Evolutionary conservation across 768 basidiomycete species (phyloP).

Genomic region (Phlegmacium glaucopus): DNA sequence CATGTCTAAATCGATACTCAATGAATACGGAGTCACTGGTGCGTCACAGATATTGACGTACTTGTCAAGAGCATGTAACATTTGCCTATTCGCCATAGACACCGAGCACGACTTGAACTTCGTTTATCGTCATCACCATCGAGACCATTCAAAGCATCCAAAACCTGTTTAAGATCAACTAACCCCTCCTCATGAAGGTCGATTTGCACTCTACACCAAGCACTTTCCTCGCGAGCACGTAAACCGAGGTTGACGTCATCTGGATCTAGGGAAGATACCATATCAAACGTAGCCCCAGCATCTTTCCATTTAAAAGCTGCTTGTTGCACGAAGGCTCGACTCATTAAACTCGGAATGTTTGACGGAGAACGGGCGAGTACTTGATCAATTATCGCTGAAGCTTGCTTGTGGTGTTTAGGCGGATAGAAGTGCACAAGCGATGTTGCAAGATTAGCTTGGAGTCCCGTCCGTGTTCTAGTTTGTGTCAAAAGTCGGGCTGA

Average conservation of each 20-base stretch:
- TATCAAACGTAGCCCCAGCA: constrained; percentile 59
- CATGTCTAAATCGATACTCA: constrained; percentile 33
- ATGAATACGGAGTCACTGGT: neutral
- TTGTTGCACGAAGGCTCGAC: constrained; percentile 71
- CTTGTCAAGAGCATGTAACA: constrained; percentile 72
- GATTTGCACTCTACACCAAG: constrained; percentile 75
- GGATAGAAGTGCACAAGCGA: constrained; percentile 83
- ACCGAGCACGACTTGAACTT: constrained; percentile 66
- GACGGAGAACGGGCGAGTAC: constrained; percentile 61
- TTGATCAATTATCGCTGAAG: constrained; percentile 68
- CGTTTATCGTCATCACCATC: constrained; percentile 48
- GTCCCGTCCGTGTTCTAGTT: constrained; percentile 58
- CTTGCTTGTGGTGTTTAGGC: constrained; percentile 85
- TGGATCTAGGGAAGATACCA: constrained; percentile 46
- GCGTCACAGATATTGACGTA: constrained; percentile 28
- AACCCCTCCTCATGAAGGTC: constrained; percentile 45
- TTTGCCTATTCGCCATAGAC: constrained; percentile 82
- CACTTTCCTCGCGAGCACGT: constrained; percentile 75
- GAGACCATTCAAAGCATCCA: constrained; percentile 39
- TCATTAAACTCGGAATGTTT: constrained; percentile 67
- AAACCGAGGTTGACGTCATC: constrained; percentile 45
- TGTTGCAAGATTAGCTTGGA: constrained; percentile 70
- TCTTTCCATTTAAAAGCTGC: constrained; percentile 62
- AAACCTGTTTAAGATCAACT: constrained; percentile 44
- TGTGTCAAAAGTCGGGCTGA: neutral